Evolutionary conservation across 345 rosid genomes (phyloP).

Genomic region (Barbarea vulgaris): DNA sequence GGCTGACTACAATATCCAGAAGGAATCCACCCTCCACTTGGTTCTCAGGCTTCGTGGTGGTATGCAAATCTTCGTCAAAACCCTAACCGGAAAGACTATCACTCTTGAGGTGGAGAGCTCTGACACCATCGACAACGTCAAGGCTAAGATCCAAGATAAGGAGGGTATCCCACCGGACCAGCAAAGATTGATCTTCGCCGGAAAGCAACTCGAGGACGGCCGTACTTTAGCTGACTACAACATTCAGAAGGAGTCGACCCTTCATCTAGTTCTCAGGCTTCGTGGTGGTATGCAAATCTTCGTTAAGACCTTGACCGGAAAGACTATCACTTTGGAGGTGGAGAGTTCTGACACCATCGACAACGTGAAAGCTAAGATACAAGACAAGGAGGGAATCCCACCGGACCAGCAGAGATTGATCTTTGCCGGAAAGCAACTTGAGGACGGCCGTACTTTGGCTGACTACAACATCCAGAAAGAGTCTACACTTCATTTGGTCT

Average conservation of each 20-base stretch:
- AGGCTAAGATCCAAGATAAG: constrained; percentile 51
- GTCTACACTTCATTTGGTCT: constrained; percentile 46
- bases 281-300: constrained; percentile 60
- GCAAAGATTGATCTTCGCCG: constrained; percentile 51
- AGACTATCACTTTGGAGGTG: constrained; percentile 50
- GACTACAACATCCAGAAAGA: constrained; percentile 51
- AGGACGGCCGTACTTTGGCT: constrained; percentile 42
- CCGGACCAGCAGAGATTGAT: constrained; percentile 55
- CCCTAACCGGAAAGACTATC: constrained; percentile 48
- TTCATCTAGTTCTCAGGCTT: constrained; percentile 37
- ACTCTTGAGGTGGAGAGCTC: constrained; percentile 48
- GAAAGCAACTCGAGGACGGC: constrained; percentile 53
- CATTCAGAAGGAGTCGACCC: constrained; percentile 48
- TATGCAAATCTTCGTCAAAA: constrained; percentile 53
- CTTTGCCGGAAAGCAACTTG: constrained; percentile 51
- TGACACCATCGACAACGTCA: constrained; percentile 52
- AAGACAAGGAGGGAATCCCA: constrained; percentile 52
- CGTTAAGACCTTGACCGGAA: constrained; percentile 47
- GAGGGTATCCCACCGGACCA: constrained; percentile 56
- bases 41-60: constrained; percentile 46
- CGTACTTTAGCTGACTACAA: constrained; percentile 50
- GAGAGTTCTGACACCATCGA: constrained; percentile 52
- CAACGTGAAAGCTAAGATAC: constrained; percentile 52
- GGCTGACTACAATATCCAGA: constrained; percentile 47
- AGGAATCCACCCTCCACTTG: constrained; percentile 39